Base-by-base conservation (phyloP, 73 alveolate species). In the Paramecium primaurelia region DNA sequence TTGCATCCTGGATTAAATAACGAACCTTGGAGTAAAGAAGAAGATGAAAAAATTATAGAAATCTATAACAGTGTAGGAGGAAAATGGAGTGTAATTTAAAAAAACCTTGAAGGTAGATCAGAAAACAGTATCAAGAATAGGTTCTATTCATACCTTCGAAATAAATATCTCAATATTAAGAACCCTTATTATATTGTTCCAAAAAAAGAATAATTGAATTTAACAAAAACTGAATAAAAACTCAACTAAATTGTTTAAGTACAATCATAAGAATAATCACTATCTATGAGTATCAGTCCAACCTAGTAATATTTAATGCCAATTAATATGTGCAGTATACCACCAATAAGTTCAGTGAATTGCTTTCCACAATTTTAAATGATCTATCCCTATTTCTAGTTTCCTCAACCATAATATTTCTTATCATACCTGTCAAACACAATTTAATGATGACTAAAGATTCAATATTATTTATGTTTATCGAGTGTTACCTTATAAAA, bases 41-140 rank as follows among this genome's bases (percentile, higher is more conserved):
- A 64, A 12, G 84, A 64, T 64, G 84, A 64, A 26, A 64, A 64
- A 64, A 64, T 64, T 2, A 83, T 92, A 11, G 88, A 84, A 30
- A 83, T 71, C 45, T 92, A 92, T 69, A 60, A 92, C 8, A 26
- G 28, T 22, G 59, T 96, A 60, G 99, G 99, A 36, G 97, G 97
- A 34, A 98, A 96, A 93, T 98, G 99, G 99, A 93, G 98, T 73
- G 98, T 96, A 58, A 98, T 98, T 6, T 59, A 98, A 22, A 95
- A 95, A 86, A 94, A 59, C 77, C 96, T 98, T 28, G 92, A 95
- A 28, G 99, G 99, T 12, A 92, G 99, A 86, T 97, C 99, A 30
- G 99, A 98, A 89, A 98, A 97, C 93, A 94, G 98, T 30, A 97
- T 98, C 16, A 98, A 98, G 75, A 98, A 98, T 64, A 97, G 97